Conservation (phyloP, 805 yeast genomes). For the Vanderwaltozyma tropicalis region DNA sequence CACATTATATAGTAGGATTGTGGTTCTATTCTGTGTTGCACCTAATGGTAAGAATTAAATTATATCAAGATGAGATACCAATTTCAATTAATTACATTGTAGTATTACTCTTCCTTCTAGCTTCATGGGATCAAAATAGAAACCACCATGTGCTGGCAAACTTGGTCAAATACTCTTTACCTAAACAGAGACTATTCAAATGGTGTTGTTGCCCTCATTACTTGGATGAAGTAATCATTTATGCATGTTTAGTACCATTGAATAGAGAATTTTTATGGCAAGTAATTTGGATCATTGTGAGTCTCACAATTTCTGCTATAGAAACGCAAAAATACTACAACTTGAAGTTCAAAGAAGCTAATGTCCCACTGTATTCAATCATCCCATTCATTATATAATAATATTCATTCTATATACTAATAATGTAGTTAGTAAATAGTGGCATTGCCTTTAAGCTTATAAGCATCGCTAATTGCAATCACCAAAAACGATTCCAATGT, state of each 20-base stretch:
- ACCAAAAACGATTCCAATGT: too few relatives aligned
- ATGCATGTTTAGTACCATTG: conserved; percentile 27
- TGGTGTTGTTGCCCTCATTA: conserved; percentile 59
- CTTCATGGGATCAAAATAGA: conserved; percentile 25
- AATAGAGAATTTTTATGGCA: conserved; percentile 15
- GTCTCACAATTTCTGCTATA: conserved; percentile 45
- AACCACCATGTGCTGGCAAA: conserved; percentile 42
- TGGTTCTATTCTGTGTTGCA: conserved; percentile 45
- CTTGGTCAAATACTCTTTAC: conserved; percentile 47
- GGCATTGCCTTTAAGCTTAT: too few relatives aligned
- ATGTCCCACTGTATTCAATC: conserved; percentile 12
- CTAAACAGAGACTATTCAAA: conserved; percentile 40
- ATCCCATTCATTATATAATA: conserved; percentile 11
- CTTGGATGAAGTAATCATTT: conserved; percentile 52
- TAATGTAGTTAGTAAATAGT: too few relatives aligned
- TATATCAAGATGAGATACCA: conserved; percentile 14
- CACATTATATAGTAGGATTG: conserved; percentile 59
- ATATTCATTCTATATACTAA: too few relatives aligned
- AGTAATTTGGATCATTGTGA: conserved; percentile 30
- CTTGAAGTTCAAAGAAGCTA: conserved; percentile 11
- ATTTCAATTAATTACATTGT: conserved; percentile 9
- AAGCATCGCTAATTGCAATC: too few relatives aligned
- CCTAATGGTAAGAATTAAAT: conserved; percentile 27
- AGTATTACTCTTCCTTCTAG: conserved; percentile 15
- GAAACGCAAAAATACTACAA: conserved; percentile 42